phyloP scores from a whole-genome alignment of 2,329 filamentous ascomycete genomes.

The Neonectria punicea region DNA sequence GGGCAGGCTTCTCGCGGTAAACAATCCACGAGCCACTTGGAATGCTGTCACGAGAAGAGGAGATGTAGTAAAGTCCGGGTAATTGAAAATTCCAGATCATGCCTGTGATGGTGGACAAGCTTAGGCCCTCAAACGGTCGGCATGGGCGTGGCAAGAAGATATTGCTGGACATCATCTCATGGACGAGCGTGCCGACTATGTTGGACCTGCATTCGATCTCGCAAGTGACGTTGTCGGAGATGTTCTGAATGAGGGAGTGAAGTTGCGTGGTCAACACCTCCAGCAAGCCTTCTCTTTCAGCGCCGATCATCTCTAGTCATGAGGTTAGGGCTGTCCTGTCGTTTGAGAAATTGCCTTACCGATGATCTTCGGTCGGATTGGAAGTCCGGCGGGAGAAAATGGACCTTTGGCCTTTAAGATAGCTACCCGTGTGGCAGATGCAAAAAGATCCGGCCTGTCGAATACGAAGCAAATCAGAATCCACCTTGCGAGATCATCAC shows the following conservation, averaged over 20 bases:
- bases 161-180: neutral
- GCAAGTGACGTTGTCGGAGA: neutral
- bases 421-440: constrained; percentile 9
- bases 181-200: neutral
- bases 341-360: neutral
- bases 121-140: neutral
- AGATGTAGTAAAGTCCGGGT: neutral
- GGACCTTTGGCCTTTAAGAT: neutral
- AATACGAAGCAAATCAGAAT: constrained; percentile 27
- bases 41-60: no score
- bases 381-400: neutral
- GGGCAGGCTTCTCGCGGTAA: neutral
- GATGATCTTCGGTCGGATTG: neutral
- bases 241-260: neutral
- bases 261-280: neutral
- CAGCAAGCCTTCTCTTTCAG: neutral
- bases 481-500: constrained; percentile 12
- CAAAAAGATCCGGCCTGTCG: neutral
- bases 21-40: neutral
- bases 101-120: neutral
- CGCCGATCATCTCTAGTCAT: neutral
- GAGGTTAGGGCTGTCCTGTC: neutral
- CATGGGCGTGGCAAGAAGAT: neutral
- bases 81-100: neutral
- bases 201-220: neutral